Evolutionary conservation across 495 filamentous ascomycete genomes (phyloP), one percentile per base, ranked within the genome.

Genomic region (Penicillium cinerascens): DNA sequence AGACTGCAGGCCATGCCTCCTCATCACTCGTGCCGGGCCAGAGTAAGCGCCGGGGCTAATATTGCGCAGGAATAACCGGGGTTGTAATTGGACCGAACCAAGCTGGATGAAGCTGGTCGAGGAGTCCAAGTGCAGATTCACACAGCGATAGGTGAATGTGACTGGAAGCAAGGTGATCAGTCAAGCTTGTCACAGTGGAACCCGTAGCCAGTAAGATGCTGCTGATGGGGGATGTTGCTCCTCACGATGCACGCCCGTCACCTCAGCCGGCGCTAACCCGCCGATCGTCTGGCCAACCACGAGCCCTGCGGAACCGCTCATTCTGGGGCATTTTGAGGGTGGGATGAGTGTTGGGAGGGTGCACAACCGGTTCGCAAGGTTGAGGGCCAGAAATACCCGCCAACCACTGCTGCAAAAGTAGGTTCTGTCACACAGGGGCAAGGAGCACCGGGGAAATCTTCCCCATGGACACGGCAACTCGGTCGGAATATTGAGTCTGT

Each of bases 171-270:
- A 47, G 59, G 61, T 64, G 65, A 63, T 64, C 47, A 44, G 47
- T 56, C 70, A 60, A 63, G 66, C 64, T 68, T 66, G 63, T 73
- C 70, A 73, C 70, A 68, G 68, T 65, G 68, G 63, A 61, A 47
- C 29, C 45, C 26, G 23, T 2, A 44, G 44, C 63, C 60, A 61
- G 57, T 66, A 7, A 60, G 44, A 52, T 35, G 44, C 33, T 21
- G 13, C 25, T 37, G 17, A 52, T 11, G 9, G 36, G 20, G 37
- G 37, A 51, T 33, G 23, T 51, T 45, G 48, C 54, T 58, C 48
- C 56, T 58, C 59, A 42, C 44, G 36, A 68, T 67, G 70, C 70
- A 73, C 42, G 59, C 51, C 63, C 54, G 51, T 73, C 70, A 73
- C 70, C 57, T 56, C 58, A 44, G 47, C 68, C 62, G 65, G 70